Evolutionary conservation across 345 rosid genomes (phyloP).

Genomic region (Isatis tinctoria): DNA sequence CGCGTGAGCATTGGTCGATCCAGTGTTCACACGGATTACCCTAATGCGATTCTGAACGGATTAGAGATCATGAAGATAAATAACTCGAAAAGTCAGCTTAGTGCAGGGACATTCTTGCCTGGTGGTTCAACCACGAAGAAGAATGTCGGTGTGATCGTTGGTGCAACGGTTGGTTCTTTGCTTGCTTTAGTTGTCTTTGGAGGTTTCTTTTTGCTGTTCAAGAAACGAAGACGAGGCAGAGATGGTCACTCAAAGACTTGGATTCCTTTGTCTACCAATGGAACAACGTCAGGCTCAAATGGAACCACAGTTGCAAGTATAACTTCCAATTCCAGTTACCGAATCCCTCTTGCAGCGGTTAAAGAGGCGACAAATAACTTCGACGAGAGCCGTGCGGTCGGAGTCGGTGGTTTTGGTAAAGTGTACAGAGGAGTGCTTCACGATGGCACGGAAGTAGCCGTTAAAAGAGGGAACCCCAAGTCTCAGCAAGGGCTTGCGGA

Average conservation of each 20-base stretch:
- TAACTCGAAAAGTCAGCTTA: conserved; percentile 49
- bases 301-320: conserved; percentile 50
- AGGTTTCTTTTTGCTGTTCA: conserved; percentile 38
- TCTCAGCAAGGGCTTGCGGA: conserved; percentile 80
- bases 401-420: conserved; percentile 81
- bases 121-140: conserved; percentile 37
- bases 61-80: conserved; percentile 79
- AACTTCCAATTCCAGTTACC: conserved; percentile 44
- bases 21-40: conserved; percentile 17
- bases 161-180: conserved; percentile 37
- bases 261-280: conserved; percentile 52
- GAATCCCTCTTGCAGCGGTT: conserved; percentile 49
- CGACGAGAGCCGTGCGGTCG: conserved; percentile 60
- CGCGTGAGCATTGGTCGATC: conserved; percentile 57
- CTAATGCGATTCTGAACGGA: conserved; percentile 65
- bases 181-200: conserved; percentile 37
- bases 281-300: conserved; percentile 51
- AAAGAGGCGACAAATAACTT: conserved; percentile 72
- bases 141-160: conserved; percentile 40
- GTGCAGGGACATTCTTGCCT: not conserved
- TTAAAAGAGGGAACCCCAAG: conserved; percentile 66
- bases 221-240: conserved; percentile 27
- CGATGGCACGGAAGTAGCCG: conserved; percentile 65
- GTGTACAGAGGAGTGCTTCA: conserved; percentile 62
- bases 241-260: conserved; percentile 60